These are phyloP conservation scores for Geotrichum reessii DNA, from an alignment of 1,139 yeast genomes.

Conservation along the genomic window DNA sequence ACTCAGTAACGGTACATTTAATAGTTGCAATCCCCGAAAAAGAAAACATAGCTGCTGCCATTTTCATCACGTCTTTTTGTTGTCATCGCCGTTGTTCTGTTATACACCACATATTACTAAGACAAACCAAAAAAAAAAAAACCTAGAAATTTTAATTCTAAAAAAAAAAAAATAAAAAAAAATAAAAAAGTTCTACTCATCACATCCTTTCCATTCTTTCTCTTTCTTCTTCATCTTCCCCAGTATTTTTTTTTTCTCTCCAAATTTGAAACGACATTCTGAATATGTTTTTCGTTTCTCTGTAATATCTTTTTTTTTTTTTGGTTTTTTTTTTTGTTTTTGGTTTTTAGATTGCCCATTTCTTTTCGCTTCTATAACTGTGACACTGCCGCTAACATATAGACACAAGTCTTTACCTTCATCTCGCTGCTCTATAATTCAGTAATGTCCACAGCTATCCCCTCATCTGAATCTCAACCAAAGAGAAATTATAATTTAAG, in stretches of 20 bases:
- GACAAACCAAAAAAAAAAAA: neutral
- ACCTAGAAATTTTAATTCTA: no score
- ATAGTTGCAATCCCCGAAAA: neutral
- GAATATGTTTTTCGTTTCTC: neutral
- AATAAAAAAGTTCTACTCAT: neutral
- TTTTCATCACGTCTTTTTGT: neutral
- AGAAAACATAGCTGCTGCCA: neutral
- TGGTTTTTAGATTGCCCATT: no score
- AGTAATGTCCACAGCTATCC: neutral
- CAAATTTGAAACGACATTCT: neutral
- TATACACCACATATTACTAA: neutral
- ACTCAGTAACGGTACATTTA: neutral
- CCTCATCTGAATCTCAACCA: neutral
- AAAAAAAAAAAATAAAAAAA: no score
- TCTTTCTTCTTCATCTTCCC: neutral
- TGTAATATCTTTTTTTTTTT: neutral
- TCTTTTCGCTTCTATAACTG: no score
- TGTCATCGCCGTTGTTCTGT: neutral
- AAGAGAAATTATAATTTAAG: conserved; percentile 16
- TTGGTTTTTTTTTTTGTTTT: no score
- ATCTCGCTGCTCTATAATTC: neutral
- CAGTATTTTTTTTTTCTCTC: neutral
- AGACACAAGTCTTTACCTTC: neutral
- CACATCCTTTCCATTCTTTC: neutral
- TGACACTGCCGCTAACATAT: no score